Evolutionary conservation across 2,329 filamentous ascomycete genomes (phyloP), one percentile per base, ranked within the genome.

Genomic region (Aspergillus sp.): DNA sequence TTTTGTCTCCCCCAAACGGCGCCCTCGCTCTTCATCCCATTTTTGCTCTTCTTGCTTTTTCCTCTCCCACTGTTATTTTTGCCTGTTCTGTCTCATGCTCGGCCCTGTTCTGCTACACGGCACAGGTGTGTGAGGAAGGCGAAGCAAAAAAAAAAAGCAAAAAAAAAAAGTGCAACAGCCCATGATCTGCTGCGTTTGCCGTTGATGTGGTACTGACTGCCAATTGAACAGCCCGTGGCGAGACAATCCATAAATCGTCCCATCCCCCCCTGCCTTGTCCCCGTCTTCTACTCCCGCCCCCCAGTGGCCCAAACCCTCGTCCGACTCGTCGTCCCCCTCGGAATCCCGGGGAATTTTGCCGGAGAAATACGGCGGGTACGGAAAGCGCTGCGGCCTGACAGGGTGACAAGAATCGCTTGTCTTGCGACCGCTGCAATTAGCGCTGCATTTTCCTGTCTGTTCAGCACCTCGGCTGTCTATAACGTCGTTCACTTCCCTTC

Each of bases 271-370:
- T 52, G 31, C 48, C 50, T 46, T 31, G 47, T 52, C 31, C 31
- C 49, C 49, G 21, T 47, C 40, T 31, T 31, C 27, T 31, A 31
- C 27, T 39, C 52, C 56, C 43, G 11, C 52, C 55, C 49, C 53
- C 45, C 56, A 55, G 43, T 56, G 21, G 52, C 53, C 56, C 37
- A 45, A 50, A 52, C 56, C 56, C 45, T 59, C 53, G 43, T 49
- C 54, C 57, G 50, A 49, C 53, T 41, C 49, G 41, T 58, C 46
- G 57, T 44, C 11, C 23, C 51, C 59, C 23, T 54, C 59, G 61
- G 63, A 65, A 63, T 62, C 62, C 61, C 61, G 62, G 63, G 63
- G 61, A 58, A 63, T 63, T 58, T 53, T 55, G 59, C 61, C 63
- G 61, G 61, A 63, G 63, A 62, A 65, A 64, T 62, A 64, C 62